Evolutionary conservation across 345 rosid species (phyloP).

Genomic region (Eucalyptus marginata): DNA sequence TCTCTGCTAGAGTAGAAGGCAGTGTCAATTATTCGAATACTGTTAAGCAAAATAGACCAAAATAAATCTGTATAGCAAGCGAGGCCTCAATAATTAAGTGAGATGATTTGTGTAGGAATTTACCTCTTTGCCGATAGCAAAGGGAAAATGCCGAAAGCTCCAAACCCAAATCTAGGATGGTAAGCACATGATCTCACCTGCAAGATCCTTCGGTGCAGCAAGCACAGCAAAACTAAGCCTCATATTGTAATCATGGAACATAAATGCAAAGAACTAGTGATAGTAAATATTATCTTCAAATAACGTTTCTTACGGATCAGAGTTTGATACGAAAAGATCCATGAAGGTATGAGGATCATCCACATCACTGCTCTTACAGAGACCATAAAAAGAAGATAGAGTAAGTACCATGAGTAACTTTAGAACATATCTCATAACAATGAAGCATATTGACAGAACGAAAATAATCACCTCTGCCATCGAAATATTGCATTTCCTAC

Average conservation of each 20-base stretch:
- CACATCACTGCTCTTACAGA: conserved; percentile 41
- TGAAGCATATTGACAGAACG: background rate
- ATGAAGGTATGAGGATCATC: conserved; percentile 90
- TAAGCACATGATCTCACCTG: conserved; percentile 61
- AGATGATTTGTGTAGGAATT: background rate
- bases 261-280: background rate
- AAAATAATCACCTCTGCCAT: conserved; percentile 61
- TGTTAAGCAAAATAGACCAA: background rate
- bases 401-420: background rate
- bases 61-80: background rate
- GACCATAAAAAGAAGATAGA: background rate
- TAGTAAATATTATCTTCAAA: background rate
- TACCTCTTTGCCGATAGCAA: conserved; percentile 46
- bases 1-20: conserved; percentile 16
- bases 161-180: conserved; percentile 64
- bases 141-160: conserved; percentile 74
- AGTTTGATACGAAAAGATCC: conserved; percentile 71
- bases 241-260: background rate
- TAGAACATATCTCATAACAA: background rate
- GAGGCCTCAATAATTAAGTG: background rate
- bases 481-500: conserved; percentile 67
- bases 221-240: background rate
- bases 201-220: conserved; percentile 33
- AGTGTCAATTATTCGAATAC: background rate
- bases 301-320: conserved; percentile 50